These are phyloP conservation scores for Dactylella cylindrospora DNA, from an alignment of 2,329 filamentous ascomycete species.

Conservation along the genomic window DNA sequence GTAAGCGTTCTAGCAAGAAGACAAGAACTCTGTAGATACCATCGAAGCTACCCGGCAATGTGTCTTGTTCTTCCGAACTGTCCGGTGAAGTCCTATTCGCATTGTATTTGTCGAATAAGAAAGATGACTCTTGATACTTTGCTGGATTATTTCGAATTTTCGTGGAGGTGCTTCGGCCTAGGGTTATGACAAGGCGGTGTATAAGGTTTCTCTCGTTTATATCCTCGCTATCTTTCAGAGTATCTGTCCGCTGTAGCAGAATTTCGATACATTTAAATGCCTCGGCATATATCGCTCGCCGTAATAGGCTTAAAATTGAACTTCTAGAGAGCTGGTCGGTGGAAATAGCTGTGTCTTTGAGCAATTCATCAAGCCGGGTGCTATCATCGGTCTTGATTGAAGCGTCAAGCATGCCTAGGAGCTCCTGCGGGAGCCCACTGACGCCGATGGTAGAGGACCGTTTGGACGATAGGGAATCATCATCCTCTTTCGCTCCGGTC, in stretches of 20 bases:
- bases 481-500: slow-evolving; percentile 25
- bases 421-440: slow-evolving; percentile 67
- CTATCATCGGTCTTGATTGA: slow-evolving; percentile 60
- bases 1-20: slow-evolving; percentile 64
- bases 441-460: slow-evolving; percentile 60
- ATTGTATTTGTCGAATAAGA: slow-evolving; percentile 27
- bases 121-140: slow-evolving; percentile 59
- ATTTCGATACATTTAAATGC: slow-evolving; percentile 70
- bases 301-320: slow-evolving; percentile 75
- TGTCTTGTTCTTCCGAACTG: slow-evolving; percentile 35
- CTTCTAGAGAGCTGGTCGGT: slow-evolving; percentile 58
- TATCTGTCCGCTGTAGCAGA: slow-evolving; percentile 68
- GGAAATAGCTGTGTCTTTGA: slow-evolving; percentile 59
- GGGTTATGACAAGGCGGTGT: slow-evolving; percentile 87
- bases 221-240: slow-evolving; percentile 82
- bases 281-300: slow-evolving; percentile 71
- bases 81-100: background rate
- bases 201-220: slow-evolving; percentile 93
- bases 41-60: slow-evolving; percentile 35
- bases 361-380: slow-evolving; percentile 55
- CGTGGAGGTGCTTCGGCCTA: slow-evolving; percentile 71
- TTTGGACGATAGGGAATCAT: slow-evolving; percentile 22
- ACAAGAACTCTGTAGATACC: slow-evolving; percentile 53
- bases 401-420: slow-evolving; percentile 69
- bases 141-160: slow-evolving; percentile 53